Evolutionary conservation across 2,329 filamentous ascomycete genomes (phyloP), one percentile per base, ranked within the genome.

Genomic region (Curvularia eragrostidis): DNA sequence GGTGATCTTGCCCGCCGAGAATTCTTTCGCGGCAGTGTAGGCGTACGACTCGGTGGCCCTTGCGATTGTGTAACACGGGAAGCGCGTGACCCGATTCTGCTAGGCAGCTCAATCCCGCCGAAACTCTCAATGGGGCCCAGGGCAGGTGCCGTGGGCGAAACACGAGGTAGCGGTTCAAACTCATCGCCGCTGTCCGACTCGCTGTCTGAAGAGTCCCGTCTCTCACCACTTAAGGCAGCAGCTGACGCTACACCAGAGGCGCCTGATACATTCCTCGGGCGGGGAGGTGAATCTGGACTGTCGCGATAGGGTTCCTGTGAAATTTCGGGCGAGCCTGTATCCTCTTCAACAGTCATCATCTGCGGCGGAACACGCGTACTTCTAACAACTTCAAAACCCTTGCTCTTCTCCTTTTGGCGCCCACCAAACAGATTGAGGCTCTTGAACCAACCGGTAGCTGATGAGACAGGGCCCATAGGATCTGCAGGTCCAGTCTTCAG

Each of bases 331-430:
- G 71, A 66, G 28, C 75, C 85, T 50, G 91, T 90, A 56, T 89
- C 87, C 56, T 87, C 84, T 28, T 85, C 82, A 9, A 83, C 79
- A 26, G 83, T 84, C 81, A 92, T 90, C 56, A 89, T 88, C 6
- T 90, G 89, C 2, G 76, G 78, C 9, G 93, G 93, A 81, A 95
- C 93, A 54, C 93, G 86, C 7, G 92, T 87, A 73, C 93, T 97
- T 69, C 95, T 83, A 15, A 99, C 94, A 5, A 99, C 95, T 75
- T 98, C 95, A 66, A 99, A 99, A 0, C 95, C 95, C 77, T 98
- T 98, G 64, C 89, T 89, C 77, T 96, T 96, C 65, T 97, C 94
- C 73, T 97, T 97, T 6, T 88, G 92, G 79, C 96, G 96, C 15
- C 89, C 90, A 12, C 88, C 89, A 57, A 97, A 85, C 5, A 97